Base-by-base conservation (phyloP, 1,284 basidiomycete species). In the Pseudozyma flocculosa region DNA sequence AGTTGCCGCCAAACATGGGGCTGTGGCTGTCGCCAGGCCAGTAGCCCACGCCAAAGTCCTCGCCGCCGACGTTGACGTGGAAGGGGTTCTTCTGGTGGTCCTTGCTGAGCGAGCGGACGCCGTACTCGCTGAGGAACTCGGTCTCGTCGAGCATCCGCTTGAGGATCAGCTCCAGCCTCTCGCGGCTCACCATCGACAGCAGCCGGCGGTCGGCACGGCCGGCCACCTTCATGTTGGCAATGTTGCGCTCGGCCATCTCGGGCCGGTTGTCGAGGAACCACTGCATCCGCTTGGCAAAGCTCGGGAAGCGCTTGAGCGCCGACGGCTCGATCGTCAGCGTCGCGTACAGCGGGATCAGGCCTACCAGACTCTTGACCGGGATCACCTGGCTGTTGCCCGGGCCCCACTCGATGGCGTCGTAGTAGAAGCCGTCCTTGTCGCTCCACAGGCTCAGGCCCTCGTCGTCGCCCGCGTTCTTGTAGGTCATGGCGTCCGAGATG, bases 21-120 rank as follows among this genome's bases (percentile, higher is more conserved):
- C 90, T 92, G 74, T 85, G 86, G 2, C 92, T 95, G 78, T 98
- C 94, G 17, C 93, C 95, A 0, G 94, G 92, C 95, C 94, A 98
- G 80, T 97, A 98, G 40, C 86, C 85, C 38, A 97, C 91, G 72
- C 91, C 88, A 76, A 95, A 91, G 44, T 88, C 84, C 68, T 96
- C 85, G 18, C 92, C 93, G 58, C 94, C 85, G 42, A 96, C 93
- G 64, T 92, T 82, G 84, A 96, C 94, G 15, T 87, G 88, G 89
- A 90, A 98, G 14, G 95, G 94, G 59, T 90, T 83, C 17, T 93
- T 87, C 79, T 93, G 86, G 80, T 98, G 94, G 65, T 85, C 81
- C 76, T 91, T 88, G 1, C 53, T 58, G 21, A 73, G 92, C 88
- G 93, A 97, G 81, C 94, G 84, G 68, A 98, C 88, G 49, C 94